Conservation (phyloP, 75 land plant genomes). For the Chamaecyparis obtusa region DNA sequence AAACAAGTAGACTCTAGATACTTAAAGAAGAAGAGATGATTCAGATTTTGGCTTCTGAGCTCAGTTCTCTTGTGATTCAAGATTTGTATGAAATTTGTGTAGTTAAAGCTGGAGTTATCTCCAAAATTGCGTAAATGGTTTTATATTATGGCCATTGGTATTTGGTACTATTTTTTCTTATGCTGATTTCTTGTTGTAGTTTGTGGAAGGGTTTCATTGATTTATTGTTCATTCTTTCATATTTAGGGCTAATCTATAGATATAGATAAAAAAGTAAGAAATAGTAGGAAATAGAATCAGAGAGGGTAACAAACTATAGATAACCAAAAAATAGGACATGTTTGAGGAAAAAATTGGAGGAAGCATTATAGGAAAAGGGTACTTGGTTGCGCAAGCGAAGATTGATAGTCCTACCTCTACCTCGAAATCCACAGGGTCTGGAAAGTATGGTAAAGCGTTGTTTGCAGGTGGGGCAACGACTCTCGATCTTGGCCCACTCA, state of each 20-base stretch:
- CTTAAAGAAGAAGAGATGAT: conserved; percentile 20
- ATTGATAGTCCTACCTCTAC: conserved; percentile 34
- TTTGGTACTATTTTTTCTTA: not conserved
- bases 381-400: conserved; percentile 80
- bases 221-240: too few relatives aligned
- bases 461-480: conserved; percentile 86
- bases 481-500: conserved; percentile 94
- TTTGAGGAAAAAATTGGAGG: too few relatives aligned
- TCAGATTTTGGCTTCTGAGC: not conserved
- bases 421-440: conserved; percentile 25
- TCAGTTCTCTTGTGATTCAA: not conserved
- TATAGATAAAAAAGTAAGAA: too few relatives aligned
- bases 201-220: not conserved
- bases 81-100: not conserved
- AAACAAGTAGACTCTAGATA: conserved; percentile 57
- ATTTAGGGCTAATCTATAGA: too few relatives aligned
- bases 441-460: conserved; percentile 59
- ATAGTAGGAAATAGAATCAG: too few relatives aligned
- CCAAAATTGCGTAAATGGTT: not conserved
- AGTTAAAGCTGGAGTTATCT: not conserved
- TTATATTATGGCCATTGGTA: not conserved
- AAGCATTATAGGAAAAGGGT: too few relatives aligned
- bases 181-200: not conserved
- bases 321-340: too few relatives aligned
- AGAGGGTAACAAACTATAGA: too few relatives aligned